Evolutionary conservation across 345 rosid genomes (phyloP).

Genomic region (Citrus glauca): DNA sequence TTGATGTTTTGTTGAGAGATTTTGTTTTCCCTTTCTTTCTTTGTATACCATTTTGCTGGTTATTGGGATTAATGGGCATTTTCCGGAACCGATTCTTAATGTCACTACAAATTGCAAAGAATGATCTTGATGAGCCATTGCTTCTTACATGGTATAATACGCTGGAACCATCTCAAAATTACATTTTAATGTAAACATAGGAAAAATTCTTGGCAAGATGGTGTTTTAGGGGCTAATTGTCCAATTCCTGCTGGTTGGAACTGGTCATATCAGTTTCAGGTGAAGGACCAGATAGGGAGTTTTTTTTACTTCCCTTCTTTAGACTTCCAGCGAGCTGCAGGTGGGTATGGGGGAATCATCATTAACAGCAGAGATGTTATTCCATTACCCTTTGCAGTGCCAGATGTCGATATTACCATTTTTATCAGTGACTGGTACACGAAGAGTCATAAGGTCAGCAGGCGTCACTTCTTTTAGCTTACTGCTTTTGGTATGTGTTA

Average conservation of each 20-base stretch:
- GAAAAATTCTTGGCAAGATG: constrained; percentile 90
- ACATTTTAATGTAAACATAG: constrained; percentile 36
- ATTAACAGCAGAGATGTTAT: constrained; percentile 64
- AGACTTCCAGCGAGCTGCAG: constrained; percentile 65
- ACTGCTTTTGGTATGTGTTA: constrained; percentile 7
- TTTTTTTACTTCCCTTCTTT: constrained; percentile 51
- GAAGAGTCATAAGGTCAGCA: constrained; percentile 71
- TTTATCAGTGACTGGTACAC: constrained; percentile 77
- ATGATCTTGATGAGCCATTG: constrained; percentile 65
- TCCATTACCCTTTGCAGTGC: constrained; percentile 56
- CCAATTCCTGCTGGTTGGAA: constrained; percentile 82
- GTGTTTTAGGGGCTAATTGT: constrained; percentile 84
- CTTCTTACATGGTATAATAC: constrained; percentile 66
- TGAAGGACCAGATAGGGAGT: constrained; percentile 84
- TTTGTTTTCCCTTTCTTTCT: not conserved
- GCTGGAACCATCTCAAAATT: not conserved
- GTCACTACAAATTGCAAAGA: constrained; percentile 71
- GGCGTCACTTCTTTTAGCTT: not conserved
- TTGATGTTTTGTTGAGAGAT: no score
- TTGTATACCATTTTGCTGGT: constrained; percentile 30
- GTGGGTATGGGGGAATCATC: constrained; percentile 82
- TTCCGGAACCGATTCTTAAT: constrained; percentile 70
- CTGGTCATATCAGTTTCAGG: constrained; percentile 81
- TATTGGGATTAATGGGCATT: constrained; percentile 64
- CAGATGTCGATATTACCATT: constrained; percentile 72